Evolutionary conservation across 1,139 yeast genomes (phyloP), one percentile per base, ranked within the genome.

Genomic region (Yamadazyma spencermartinsiae): DNA sequence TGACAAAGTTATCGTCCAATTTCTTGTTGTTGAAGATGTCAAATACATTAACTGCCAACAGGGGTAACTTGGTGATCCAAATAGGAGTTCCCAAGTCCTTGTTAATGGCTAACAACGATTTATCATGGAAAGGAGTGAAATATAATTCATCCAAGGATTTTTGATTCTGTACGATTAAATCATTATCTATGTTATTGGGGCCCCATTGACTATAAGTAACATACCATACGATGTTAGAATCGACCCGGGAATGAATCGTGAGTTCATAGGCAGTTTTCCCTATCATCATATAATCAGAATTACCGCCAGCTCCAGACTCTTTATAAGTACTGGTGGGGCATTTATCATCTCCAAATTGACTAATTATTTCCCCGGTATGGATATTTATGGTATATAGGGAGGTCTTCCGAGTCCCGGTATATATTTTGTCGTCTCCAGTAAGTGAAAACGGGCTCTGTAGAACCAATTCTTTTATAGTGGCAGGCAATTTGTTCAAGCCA

Each of bases 171-270:
- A 60, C 41, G 16, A 68, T 79, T 42, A 90, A 68, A 54, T 85
- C 92, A 30, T 72, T 69, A 56, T 92, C 96, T 42, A 90, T 70
- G 48, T 88, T 82, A 61, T 90, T 90, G 19, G 96, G 96, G 6
- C 95, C 95, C 97, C 98, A 92, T 38, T 84, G 78, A 2, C 95
- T 74, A 55, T 86, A 90, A 0, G 94, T 82, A 10, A 92, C 89
- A 55, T 89, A 86, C 95, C 96, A 90, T 3, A 79, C 72, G 2
- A 82, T 67, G 39, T 80, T 81, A 35, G 82, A 74, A 45, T 76
- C 72, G 24, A 50, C 39, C 51, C 76, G 79, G 4, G 95, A 82
- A 56, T 70, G 63, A 15, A 72, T 72, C 3, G 72, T 54, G 31
- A 72, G 57, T 45, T 72, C 74, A 45, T 68, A 72, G 0, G 70